Conservation (phyloP, 371 early-diverging fungal species). For the Mucor ambiguus region DNA sequence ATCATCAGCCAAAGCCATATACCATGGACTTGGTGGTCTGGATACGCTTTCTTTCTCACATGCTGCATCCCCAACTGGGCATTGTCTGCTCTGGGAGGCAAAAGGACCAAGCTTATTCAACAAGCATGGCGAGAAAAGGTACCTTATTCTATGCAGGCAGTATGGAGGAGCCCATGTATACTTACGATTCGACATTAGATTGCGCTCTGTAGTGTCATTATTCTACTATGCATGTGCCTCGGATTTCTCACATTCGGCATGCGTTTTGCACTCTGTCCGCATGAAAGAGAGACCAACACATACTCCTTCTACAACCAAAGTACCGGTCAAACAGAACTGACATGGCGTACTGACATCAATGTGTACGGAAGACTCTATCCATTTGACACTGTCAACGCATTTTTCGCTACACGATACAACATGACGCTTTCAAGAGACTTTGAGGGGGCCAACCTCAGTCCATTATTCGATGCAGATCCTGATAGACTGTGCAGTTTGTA, state of each 20-base stretch:
- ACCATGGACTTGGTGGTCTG: constrained; percentile 36
- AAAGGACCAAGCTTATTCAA: constrained; percentile 56
- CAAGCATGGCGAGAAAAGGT: constrained; percentile 85
- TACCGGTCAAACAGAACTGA: constrained; percentile 26
- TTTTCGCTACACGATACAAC: constrained; percentile 11
- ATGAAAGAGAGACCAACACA: constrained; percentile 32
- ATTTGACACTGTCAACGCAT: constrained; percentile 8
- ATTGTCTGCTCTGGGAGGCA: constrained; percentile 41
- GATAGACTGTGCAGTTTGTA: not conserved
- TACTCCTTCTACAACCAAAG: constrained; percentile 33
- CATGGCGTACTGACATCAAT: constrained; percentile 4
- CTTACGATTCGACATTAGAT: constrained; percentile 32
- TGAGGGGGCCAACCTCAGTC: constrained; percentile 12
- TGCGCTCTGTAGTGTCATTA: constrained; percentile 74
- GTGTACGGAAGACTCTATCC: constrained; percentile 14
- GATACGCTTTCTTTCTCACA: constrained; percentile 48
- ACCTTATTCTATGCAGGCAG: too few species aligned
- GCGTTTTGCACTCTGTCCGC: constrained; percentile 57
- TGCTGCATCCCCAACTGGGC: constrained; percentile 53
- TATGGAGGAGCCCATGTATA: too few species aligned
- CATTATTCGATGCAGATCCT: constrained; percentile 8
- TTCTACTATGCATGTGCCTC: constrained; percentile 60
- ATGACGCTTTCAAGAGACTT: constrained; percentile 1
- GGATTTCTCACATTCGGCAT: constrained; percentile 69
- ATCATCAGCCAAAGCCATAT: not conserved